Evolutionary conservation across 805 yeast genomes (phyloP), one percentile per base, ranked within the genome.

Genomic region (Pichia insulana): DNA sequence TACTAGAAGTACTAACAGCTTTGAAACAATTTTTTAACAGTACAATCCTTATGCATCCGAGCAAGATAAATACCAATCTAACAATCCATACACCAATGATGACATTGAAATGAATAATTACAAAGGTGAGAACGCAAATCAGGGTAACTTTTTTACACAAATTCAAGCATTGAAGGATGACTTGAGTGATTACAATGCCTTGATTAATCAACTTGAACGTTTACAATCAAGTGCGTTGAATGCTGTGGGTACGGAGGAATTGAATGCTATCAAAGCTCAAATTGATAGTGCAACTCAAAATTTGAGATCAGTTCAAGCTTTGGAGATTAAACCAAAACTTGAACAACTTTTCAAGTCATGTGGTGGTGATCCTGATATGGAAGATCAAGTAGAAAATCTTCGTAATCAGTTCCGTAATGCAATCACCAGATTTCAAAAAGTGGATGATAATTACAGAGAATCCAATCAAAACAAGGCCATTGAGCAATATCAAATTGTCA

Each of bases 401-500:
- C 83, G 94, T 70, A 80, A 78, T 57, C 79, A 83, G 59, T 92
- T 92, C 61, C 76, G 89, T 73, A 77, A 79, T 50, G 74, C 83
- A 45, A 90, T 92, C 58, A 92, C 87, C 63, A 87, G 79, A 59
- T 87, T 85, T 68, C 78, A 94, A 63, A 73, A 79, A 55, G 76
- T 85, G 50, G 97, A 92, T 65, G 87, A 86, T 48, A 77, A 82
- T 55, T 88, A 85, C 69, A 76, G 88, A 52, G 88, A 83, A 61
- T 78, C 82, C 55, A 86, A 85, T 62, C 80, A 83, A 61, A 77
- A 78, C 48, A 95, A 85, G 58, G 96, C 96, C 39, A 89, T 82
- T 56, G 80, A 96, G 63, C 97, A 90, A 71, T 89, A 83, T 69
- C 80, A 78, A 59, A 85, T 92, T 56, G 92, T 86, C 49, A 83